phyloP scores from a whole-genome alignment of 371 early-diverging fungal genomes.

The Saksenaea vasiformis region DNA sequence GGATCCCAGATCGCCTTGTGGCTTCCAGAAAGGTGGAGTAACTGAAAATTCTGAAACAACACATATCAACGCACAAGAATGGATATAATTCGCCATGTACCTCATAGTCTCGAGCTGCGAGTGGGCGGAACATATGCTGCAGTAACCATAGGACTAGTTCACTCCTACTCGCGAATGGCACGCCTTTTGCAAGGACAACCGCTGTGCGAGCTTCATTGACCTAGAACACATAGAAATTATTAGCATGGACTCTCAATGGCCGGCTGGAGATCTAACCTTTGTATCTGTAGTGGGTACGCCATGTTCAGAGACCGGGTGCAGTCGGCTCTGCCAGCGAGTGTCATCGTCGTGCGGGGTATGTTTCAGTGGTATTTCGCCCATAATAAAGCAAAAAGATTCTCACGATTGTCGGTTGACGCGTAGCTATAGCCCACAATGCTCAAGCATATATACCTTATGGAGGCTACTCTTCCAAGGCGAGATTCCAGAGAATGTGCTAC shows the following conservation, averaged over 20 bases:
- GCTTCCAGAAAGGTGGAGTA: background rate
- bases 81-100: background rate
- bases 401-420: background rate
- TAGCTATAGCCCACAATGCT: background rate
- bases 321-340: background rate
- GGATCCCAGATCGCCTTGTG: slow-evolving; percentile 1
- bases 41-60: background rate
- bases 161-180: slow-evolving; percentile 6
- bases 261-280: background rate
- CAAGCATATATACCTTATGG: background rate
- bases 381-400: background rate
- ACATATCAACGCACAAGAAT: background rate
- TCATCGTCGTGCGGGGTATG: background rate
- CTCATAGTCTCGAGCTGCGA: slow-evolving; percentile 11
- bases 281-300: background rate
- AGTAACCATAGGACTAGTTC: slow-evolving; percentile 17
- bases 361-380: background rate
- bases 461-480: background rate
- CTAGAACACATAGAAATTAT: background rate
- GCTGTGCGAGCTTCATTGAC: slow-evolving; percentile 14
- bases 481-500: background rate
- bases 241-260: background rate
- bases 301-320: background rate
- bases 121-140: slow-evolving; percentile 11
- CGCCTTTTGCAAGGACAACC: slow-evolving; percentile 10